Evolutionary conservation across 1,284 basidiomycete genomes (phyloP).

Genomic region (Inonotus hispidus): DNA sequence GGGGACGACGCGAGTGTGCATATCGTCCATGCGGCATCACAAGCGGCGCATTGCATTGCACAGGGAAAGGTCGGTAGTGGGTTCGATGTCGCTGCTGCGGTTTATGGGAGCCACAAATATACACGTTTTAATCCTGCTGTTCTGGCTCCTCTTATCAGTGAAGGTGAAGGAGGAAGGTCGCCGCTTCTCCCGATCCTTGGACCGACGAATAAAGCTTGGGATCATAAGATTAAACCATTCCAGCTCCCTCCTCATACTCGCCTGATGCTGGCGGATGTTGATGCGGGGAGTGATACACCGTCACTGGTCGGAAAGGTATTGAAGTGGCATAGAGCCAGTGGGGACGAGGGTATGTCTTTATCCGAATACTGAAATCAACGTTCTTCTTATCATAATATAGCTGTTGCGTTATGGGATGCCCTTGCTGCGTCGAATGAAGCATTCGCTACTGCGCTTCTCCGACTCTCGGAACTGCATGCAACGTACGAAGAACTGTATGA

Average conservation of each 20-base stretch:
- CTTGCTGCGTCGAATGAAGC: conserved; percentile 59
- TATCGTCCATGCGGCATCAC: conserved; percentile 84
- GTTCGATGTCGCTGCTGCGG: conserved; percentile 93
- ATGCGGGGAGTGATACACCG: conserved; percentile 91
- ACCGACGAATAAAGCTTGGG: conserved; percentile 61
- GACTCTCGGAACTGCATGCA: conserved; percentile 44
- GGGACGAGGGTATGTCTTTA: conserved; percentile 45
- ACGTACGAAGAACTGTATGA: conserved; percentile 45
- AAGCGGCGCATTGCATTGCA: conserved; percentile 93
- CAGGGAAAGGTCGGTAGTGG: conserved; percentile 98
- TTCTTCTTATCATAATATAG: conserved; percentile 32
- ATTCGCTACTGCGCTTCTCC: conserved; percentile 46
- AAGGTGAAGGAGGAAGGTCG: conserved; percentile 23
- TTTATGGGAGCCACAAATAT: conserved; percentile 94
- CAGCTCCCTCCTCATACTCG: conserved; percentile 75
- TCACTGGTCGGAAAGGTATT: conserved; percentile 86
- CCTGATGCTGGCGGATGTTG: conserved; percentile 87
- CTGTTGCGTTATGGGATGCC: conserved; percentile 63
- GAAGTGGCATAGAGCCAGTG: conserved; percentile 72
- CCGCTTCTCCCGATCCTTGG: conserved; percentile 47
- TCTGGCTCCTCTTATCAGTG: conserved; percentile 62
- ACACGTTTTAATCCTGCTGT: conserved; percentile 80
- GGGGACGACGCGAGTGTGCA: conserved; percentile 41
- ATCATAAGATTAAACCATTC: conserved; percentile 62
- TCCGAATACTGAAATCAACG: not conserved